Conservation (phyloP, 208 protist species). For the Acanthamoeba healyi region DNA sequence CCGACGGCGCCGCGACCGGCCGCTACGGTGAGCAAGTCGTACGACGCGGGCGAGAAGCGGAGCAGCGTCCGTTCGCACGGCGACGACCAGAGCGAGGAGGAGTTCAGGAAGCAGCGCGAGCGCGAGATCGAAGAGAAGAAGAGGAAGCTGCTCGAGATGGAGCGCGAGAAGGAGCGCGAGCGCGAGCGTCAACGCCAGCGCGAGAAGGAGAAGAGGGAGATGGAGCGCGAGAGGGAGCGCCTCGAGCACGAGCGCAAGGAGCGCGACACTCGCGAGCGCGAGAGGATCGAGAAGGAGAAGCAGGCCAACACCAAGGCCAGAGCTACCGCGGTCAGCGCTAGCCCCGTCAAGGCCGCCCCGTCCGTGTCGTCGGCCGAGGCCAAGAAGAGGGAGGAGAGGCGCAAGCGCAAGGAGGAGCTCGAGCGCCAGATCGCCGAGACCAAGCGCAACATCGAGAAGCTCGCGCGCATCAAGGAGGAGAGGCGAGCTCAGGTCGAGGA, state of each 20-base stretch:
- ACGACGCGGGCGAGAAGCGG: not conserved
- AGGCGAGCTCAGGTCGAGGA: not conserved
- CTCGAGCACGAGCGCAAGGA: conserved; percentile 20
- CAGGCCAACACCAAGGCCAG: conserved; percentile 6
- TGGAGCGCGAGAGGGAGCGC: not conserved
- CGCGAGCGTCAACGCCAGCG: not conserved
- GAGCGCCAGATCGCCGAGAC: conserved; percentile 18
- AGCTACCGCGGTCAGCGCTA: not conserved
- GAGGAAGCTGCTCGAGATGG: conserved; percentile 27
- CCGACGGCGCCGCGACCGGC: not conserved
- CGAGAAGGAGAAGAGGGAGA: conserved; percentile 45
- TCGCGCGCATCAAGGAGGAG: conserved; percentile 22
- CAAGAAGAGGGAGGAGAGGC: conserved; percentile 4
- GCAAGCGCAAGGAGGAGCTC: conserved; percentile 14
- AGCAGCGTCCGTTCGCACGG: not conserved
- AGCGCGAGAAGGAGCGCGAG: conserved; percentile 24
- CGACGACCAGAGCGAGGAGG: conserved; percentile 4
- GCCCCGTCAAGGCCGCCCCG: not conserved
- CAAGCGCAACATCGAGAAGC: not conserved
- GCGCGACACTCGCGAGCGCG: not conserved
- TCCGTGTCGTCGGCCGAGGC: not conserved
- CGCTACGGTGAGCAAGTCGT: not conserved
- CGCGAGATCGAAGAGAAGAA: conserved; percentile 30
- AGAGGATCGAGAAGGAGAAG: conserved; percentile 27
- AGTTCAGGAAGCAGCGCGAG: not conserved